Evolutionary conservation across 352 stramenopile species (phyloP).

Genomic region (Blastocystis sp.): DNA sequence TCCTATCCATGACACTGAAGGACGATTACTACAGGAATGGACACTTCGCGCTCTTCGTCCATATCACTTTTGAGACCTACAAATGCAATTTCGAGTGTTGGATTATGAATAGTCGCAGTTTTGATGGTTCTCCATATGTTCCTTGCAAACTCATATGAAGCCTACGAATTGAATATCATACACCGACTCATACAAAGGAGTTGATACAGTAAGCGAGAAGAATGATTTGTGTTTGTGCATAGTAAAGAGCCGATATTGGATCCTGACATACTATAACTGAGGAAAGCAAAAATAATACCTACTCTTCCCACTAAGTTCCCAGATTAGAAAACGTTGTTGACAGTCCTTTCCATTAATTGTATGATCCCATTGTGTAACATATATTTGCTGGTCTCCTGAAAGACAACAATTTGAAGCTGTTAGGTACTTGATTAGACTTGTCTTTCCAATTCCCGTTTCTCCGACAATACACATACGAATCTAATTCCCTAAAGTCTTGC

Average conservation of each 20-base stretch:
- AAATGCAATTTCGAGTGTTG: constrained; percentile 26
- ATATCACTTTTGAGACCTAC: constrained; percentile 56
- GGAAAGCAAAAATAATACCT: not conserved
- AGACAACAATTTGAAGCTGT: not conserved
- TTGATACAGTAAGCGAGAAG: constrained; percentile 33
- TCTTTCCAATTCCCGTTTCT: constrained; percentile 6
- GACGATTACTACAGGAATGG: not conserved
- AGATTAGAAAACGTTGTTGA: constrained; percentile 30
- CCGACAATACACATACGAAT: not conserved
- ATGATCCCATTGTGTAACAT: not conserved
- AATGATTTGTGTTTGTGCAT: constrained; percentile 34
- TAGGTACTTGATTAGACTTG: constrained; percentile 33
- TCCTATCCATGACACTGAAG: not conserved
- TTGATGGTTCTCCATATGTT: not conserved
- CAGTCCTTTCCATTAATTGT: not conserved
- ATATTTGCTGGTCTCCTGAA: not conserved
- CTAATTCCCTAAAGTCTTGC: not conserved
- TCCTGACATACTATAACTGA: not conserved
- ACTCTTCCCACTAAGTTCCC: constrained; percentile 40
- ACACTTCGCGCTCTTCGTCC: constrained; percentile 49
- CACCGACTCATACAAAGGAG: not conserved
- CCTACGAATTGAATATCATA: not conserved
- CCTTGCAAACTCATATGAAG: constrained; percentile 12
- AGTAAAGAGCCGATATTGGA: not conserved
- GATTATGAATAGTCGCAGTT: constrained; percentile 1